phyloP scores from a whole-genome alignment of 768 basidiomycete genomes.

The Suillus plorans region DNA sequence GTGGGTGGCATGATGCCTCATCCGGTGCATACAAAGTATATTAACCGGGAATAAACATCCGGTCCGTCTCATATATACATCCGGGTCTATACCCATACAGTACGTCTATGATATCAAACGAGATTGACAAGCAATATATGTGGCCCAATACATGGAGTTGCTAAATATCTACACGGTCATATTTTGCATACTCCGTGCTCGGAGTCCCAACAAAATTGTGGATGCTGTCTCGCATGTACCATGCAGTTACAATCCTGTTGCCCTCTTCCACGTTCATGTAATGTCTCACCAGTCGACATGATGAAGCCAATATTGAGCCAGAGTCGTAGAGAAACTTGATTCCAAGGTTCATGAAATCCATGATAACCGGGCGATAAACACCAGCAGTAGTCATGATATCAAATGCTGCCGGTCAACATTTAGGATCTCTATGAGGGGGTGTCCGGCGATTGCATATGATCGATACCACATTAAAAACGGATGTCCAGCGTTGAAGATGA shows the following conservation, averaged over 20 bases:
- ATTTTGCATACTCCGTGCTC: background rate
- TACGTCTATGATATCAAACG: background rate
- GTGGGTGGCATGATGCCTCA: too few species aligned
- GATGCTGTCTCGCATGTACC: background rate
- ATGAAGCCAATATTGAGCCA: background rate
- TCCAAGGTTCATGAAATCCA: background rate
- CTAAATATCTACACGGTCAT: too few species aligned
- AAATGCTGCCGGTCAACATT: background rate
- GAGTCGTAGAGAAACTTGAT: background rate
- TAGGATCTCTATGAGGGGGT: background rate
- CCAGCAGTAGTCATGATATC: background rate
- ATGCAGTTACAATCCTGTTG: background rate
- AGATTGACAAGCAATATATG: too few species aligned
- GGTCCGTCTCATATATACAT: background rate
- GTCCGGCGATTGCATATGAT: background rate
- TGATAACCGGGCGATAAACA: background rate
- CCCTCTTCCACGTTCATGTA: background rate
- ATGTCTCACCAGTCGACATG: background rate
- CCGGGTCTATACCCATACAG: background rate
- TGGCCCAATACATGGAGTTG: too few species aligned
- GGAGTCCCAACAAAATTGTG: background rate
- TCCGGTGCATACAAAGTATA: too few species aligned
- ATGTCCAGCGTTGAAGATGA: background rate
- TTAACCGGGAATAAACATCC: background rate
- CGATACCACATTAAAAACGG: background rate